Base-by-base conservation (phyloP, 257 asterid genomes). In the Primulina tabacum region DNA sequence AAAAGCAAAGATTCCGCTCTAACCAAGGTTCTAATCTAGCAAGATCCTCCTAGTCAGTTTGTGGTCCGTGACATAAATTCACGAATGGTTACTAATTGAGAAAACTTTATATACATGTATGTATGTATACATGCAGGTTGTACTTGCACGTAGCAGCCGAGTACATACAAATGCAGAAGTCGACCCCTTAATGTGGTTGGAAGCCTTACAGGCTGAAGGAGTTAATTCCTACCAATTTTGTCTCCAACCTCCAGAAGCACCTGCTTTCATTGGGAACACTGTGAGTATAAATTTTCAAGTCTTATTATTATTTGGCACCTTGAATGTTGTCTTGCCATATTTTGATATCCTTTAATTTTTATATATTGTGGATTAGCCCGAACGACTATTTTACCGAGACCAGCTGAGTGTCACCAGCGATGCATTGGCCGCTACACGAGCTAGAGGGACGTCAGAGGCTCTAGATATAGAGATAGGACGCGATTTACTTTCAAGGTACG, bases 401-500 rank as follows among this genome's bases (percentile, higher is more conserved):
- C 82, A 71, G 70, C 88, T 89, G 62, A 91, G 76, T n/a, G 74
- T 94, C 69, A 82, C 68, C 67, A 94, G 99, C 64, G 99, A 94
- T 76, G 99, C 99, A 72, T 84, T 94, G 82, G 99, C 99, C 66
- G 99, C 80, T 78, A 94, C 99, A 47, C 86, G 97, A 60, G 95
- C 95, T 50, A 86, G 99, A 80, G 97, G 99, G 60, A 82, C 69
- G 82, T 79, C 96, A 12, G 90, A 76, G 73, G 64, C 87, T 77
- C 83, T 88, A 8, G 99, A 94, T 83, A 76, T 88, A 64, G 83
- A 89, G 76, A 89, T 91, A 65, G 97, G 94, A 34, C 87, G 83
- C 26, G 97, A 94, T 79, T 87, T 91, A 75, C 96, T 94, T 53
- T 80, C 97, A 79, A 93, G 99, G 24, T 21, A n/a, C n/a, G 99